Conservation (phyloP, 257 asterid genomes). For the Capsicum chinense region DNA sequence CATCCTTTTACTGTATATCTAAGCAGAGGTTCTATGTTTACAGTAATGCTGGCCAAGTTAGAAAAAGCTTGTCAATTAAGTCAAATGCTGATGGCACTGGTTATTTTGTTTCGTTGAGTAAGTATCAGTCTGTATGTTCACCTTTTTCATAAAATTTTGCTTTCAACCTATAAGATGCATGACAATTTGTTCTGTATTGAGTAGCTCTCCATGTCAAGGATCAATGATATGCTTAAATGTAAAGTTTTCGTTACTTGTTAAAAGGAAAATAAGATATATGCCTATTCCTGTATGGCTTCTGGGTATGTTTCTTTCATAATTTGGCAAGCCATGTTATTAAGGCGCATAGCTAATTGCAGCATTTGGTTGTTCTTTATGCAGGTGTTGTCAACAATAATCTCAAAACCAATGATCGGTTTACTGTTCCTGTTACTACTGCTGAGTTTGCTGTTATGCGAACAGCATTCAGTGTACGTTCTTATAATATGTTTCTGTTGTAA, state of each 20-base stretch:
- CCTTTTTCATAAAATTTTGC: neutral
- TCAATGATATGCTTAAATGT: neutral
- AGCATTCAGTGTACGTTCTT: slow-evolving; percentile 71
- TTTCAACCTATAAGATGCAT: slow-evolving; percentile 20
- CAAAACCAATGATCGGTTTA: slow-evolving; percentile 69
- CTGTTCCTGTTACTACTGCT: slow-evolving; percentile 89
- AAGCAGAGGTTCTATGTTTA: slow-evolving; percentile 21
- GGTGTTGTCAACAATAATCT: slow-evolving; percentile 75
- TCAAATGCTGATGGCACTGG: slow-evolving; percentile 81
- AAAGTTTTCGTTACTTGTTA: neutral
- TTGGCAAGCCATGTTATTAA: neutral
- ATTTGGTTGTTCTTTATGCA: slow-evolving; percentile 42
- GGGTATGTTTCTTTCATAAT: neutral
- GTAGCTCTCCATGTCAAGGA: slow-evolving; percentile 2
- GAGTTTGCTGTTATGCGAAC: slow-evolving; percentile 92
- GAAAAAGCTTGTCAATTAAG: slow-evolving; percentile 82
- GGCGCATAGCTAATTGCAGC: neutral
- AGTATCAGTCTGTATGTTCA: slow-evolving; percentile 37
- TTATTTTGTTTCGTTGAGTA: slow-evolving; percentile 77
- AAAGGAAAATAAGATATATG: neutral
- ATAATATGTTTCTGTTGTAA: neutral
- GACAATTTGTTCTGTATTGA: neutral
- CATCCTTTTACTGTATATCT: neutral
- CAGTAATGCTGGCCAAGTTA: slow-evolving; percentile 94
- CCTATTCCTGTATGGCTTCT: neutral